Conservation (phyloP, 2,329 filamentous ascomycete species). For the Nemania sp. region DNA sequence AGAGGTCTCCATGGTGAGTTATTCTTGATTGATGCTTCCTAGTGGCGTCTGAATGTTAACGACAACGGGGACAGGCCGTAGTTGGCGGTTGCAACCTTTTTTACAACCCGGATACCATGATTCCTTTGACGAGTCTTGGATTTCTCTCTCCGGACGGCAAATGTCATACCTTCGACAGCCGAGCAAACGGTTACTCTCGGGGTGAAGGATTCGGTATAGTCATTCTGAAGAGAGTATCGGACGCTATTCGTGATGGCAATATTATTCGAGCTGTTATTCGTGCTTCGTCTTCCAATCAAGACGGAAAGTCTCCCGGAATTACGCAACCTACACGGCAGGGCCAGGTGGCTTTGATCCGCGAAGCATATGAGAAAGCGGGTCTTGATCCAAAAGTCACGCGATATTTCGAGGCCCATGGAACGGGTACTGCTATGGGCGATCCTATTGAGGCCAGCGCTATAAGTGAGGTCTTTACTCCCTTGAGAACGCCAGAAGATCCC, state of each 20-base stretch:
- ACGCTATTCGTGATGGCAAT: not conserved
- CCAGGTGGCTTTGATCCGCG: not conserved
- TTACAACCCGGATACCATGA: not conserved
- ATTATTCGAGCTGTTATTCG: not conserved
- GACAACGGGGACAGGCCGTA: not conserved
- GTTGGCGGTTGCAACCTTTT: not conserved
- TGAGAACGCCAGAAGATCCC: not conserved
- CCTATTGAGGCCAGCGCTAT: not conserved
- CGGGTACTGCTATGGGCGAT: not conserved
- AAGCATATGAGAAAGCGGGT: not conserved
- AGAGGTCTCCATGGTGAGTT: not conserved
- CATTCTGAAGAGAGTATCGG: not conserved
- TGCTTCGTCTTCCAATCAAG: not conserved
- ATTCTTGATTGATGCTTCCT: not conserved
- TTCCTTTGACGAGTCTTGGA: not conserved
- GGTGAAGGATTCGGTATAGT: not conserved
- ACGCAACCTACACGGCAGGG: not conserved
- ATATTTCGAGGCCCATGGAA: conserved; percentile 2
- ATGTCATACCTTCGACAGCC: not conserved
- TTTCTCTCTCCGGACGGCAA: not conserved
- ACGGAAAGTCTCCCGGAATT: not conserved
- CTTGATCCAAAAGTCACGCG: not conserved
- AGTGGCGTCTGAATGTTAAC: not conserved
- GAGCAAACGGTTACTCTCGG: not conserved
- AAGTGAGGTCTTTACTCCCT: not conserved